These are phyloP conservation scores for Lentinus brumalis DNA, from an alignment of 768 basidiomycete species.

Conservation along the genomic window DNA sequence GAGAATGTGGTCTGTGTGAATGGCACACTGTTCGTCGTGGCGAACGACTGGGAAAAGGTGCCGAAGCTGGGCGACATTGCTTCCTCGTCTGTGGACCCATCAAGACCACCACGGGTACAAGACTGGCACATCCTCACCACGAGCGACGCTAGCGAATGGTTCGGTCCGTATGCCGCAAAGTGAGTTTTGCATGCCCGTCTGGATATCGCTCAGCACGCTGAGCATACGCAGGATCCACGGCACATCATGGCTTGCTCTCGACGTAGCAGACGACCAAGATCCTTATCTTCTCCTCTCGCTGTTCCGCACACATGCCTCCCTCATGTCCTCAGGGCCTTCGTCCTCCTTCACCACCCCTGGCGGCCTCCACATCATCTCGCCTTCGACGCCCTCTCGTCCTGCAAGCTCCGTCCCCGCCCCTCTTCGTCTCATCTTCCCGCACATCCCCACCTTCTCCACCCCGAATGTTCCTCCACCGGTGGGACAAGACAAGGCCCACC, in stretches of 20 bases:
- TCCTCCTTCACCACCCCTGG: conserved; percentile 25
- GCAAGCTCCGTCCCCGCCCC: conserved; percentile 48
- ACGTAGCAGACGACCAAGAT: conserved; percentile 44
- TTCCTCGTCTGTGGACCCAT: conserved; percentile 37
- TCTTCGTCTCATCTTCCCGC: conserved; percentile 73
- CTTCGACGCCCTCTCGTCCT: conserved; percentile 11
- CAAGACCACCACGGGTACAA: conserved; percentile 46
- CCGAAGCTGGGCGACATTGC: conserved; percentile 57
- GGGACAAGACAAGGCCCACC: conserved; percentile 26
- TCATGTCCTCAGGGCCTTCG: conserved; percentile 18
- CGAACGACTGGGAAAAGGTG: conserved; percentile 61
- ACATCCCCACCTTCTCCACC: conserved; percentile 62
- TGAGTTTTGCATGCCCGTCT: conserved; percentile 13
- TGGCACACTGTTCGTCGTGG: conserved; percentile 73
- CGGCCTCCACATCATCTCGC: conserved; percentile 23
- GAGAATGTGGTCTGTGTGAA: conserved; percentile 80
- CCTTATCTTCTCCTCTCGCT: conserved; percentile 76
- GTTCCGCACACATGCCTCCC: conserved; percentile 69
- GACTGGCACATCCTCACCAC: conserved; percentile 52
- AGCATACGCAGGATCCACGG: conserved; percentile 24
- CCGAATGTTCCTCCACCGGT: conserved; percentile 33
- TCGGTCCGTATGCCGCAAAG: conserved; percentile 35
- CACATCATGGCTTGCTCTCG: conserved; percentile 51
- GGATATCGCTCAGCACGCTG: background rate
- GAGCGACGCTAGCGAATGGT: conserved; percentile 26